phyloP scores from a whole-genome alignment of 768 basidiomycete species.

The Butyriboletus loyo region DNA sequence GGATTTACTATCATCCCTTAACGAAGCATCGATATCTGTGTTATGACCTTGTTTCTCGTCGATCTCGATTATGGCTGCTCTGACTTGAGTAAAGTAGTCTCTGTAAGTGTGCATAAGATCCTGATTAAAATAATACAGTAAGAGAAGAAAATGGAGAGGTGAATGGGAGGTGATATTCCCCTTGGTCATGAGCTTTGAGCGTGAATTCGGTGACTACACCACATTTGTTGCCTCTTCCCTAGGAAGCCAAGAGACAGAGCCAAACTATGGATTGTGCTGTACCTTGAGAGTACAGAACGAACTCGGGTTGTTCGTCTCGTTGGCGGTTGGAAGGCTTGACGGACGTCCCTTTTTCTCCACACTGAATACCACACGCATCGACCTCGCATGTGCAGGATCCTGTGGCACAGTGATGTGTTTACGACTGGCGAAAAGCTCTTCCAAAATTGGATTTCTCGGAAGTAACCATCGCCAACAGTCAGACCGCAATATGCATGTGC shows the following conservation, averaged over 20 bases:
- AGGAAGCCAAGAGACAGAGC: background rate
- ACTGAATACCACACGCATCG: no score
- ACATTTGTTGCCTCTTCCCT: conserved; percentile 29
- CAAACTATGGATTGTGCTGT: background rate
- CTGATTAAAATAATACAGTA: background rate
- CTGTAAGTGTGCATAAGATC: background rate
- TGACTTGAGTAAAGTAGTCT: conserved; percentile 4
- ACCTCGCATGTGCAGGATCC: no score
- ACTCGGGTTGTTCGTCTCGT: background rate
- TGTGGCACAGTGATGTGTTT: background rate
- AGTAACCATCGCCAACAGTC: background rate
- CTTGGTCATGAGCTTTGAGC: no score
- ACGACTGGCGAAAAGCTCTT: no score
- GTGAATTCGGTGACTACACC: conserved; percentile 27
- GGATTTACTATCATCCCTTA: background rate
- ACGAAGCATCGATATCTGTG: conserved; percentile 7
- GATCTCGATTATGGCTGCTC: background rate
- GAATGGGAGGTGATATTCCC: background rate
- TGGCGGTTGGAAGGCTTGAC: background rate
- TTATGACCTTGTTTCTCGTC: background rate
- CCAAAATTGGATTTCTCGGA: background rate
- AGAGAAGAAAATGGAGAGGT: background rate
- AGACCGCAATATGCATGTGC: background rate
- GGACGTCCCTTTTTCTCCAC: background rate
- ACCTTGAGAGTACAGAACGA: conserved; percentile 10